Base-by-base conservation (phyloP, 306 rosid species). In the Fagus sylvatica region DNA sequence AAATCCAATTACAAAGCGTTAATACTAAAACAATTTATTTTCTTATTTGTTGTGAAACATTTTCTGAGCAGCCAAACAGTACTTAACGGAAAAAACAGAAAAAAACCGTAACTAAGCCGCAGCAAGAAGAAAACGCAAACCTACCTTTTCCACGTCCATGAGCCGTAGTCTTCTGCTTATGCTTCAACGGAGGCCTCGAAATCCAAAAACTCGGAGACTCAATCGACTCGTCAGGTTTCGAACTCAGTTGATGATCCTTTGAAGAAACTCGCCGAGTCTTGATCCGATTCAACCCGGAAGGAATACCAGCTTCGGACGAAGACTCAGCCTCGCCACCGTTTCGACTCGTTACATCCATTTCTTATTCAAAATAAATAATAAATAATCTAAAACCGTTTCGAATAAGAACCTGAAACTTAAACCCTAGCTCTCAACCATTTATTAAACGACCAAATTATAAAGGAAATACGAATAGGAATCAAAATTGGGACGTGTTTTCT, bases 261-360 rank as follows among this genome's bases (percentile, higher is more conserved):
- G 49, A 65, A 37, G 71, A 39, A 65, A 39, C 42, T 65, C 51
- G 71, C 71, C 71, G 71, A 66, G 71, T 66, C 71, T 66, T 66
- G 32, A 66, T 66, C 71, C 46, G 48, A 66, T 66, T 66, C 71
- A 66, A 66, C 32, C 71, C 71, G 15, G 49, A 37, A 43, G 71
- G 71, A 37, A 66, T 66, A 37, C 71, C 48, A 39, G n/a, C 49
- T 37, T 66, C 71, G 3, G 71, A 66, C 32, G 49, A 66, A 39
- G 71, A 66, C 71, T 66, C 71, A 0, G 36, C 65, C 3, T 59
- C 65, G 5, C 65, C 34, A 12, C 39, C 36, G 42, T n/a, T 16
- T 39, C 33, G 30, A 66, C 71, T 66, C 1, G 30, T 66, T n/a
- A 12, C 15, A 8, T 66, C 71, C 71, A 66, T 66, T 39, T 22